Base-by-base conservation (phyloP, 257 asterid genomes). In the Asclepias syriaca region DNA sequence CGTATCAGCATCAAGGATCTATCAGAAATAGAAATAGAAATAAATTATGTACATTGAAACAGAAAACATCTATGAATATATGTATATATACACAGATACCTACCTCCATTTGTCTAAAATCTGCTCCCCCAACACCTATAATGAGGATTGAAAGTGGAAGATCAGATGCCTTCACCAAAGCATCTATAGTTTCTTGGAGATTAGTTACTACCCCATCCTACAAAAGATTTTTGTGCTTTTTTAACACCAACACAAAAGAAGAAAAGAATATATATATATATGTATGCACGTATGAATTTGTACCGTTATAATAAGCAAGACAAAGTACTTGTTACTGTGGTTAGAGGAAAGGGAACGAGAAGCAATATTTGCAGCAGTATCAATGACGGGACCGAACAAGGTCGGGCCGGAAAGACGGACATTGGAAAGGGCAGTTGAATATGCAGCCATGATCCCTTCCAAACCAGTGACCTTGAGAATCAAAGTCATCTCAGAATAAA, bases 1-100 rank as follows among this genome's bases (percentile, higher is more conserved):
- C 61, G 80, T 84, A 77, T 91, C 97, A 67, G 96, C 97, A 67
- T 91, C 97, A 49, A 91, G 91, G 79, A 89, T 80, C 97, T 90
- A 46, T 46, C 24, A 54, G 6, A 34, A 5, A 69, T 24, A 16
- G 34, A 21, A 22, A 7, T 56, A 37, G 34, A 21, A 22, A 7
- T 56, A 37, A 29, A 29, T 6, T 43, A 43, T 43, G 48, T 43
- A 6, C 7, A 8, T 43, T 43, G 48, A 43, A 43, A 43, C 48
- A 43, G 48, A 7, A 40, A 40, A 43, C 39, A 34, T 34, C 39
- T 34, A 34, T 34, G 39, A 2, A 39, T 4, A 39, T 4, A 39
- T 4, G 2, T 4, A 40, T 0, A 8, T 18, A 50, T 60, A 58
- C 37, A 55, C 46, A 5, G 21, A 21, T 3, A 73, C 39, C 39